A percentile compares a stretch with the other conserved stretches of the same genome.
Evolutionary conservation across 805 yeast species (phyloP).

Genomic region (Myxozyma neotropica): DNA sequence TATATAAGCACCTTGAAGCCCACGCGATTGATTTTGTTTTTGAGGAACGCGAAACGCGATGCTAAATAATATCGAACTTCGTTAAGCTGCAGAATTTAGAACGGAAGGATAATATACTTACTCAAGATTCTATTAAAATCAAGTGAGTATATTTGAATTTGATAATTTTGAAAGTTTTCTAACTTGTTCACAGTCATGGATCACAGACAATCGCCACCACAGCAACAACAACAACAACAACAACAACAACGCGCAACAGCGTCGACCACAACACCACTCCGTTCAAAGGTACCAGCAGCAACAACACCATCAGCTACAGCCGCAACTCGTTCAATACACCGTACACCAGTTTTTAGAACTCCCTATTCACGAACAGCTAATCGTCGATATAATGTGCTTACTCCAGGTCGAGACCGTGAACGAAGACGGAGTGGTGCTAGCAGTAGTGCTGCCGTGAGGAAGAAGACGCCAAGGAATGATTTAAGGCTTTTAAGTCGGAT

Average conservation of each 20-base stretch:
- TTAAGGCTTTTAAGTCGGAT: constrained; percentile 26
- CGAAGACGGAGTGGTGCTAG: constrained; percentile 12
- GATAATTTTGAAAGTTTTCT: no score
- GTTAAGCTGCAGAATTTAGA: no score
- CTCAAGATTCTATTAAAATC: no score
- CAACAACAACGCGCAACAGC: background rate
- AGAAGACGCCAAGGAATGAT: constrained; percentile 31
- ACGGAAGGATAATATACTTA: no score
- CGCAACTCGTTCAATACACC: constrained; percentile 2
- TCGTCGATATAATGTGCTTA: constrained; percentile 20
- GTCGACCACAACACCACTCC: background rate
- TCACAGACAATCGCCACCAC: no score
- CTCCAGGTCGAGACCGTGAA: constrained; percentile 28
- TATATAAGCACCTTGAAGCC: no score
- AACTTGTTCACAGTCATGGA: no score
- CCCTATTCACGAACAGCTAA: constrained; percentile 11
- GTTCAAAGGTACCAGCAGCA: background rate
- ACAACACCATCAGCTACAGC: background rate
- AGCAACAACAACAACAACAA: no score
- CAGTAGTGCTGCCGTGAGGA: constrained; percentile 2
- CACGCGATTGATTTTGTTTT: no score
- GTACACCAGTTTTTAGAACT: constrained; percentile 5
- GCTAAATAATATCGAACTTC: no score
- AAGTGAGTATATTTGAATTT: no score
- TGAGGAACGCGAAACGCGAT: no score